Percentiles rank a stretch among this genome's conserved stretches.
These are phyloP conservation scores for Brachypodium distachyon DNA, from an alignment of 202 grass and related monocot species.

Conservation along the genomic window DNA sequence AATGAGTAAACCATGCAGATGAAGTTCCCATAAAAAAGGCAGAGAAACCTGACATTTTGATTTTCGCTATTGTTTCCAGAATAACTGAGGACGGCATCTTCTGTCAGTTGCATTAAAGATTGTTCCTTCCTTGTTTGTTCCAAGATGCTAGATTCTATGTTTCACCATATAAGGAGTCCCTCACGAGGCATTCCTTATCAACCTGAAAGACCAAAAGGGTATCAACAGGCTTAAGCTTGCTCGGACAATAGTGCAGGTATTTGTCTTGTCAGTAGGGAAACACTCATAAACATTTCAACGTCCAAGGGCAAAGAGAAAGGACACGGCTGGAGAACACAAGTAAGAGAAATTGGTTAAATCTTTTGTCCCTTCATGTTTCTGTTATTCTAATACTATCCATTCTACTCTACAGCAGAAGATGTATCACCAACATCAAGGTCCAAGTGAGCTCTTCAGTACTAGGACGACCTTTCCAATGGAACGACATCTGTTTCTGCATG, in stretches of 20 bases:
- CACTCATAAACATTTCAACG: not conserved
- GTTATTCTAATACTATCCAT: slow-evolving; percentile 15
- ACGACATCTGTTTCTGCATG: slow-evolving; percentile 71
- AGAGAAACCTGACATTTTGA: not conserved
- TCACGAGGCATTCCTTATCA: slow-evolving; percentile 53
- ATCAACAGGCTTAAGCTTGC: slow-evolving; percentile 26
- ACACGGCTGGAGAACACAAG: slow-evolving; percentile 8
- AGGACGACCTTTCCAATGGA: slow-evolving; percentile 60
- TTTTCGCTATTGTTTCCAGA: slow-evolving; percentile 19
- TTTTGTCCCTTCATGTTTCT: not conserved
- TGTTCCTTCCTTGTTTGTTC: slow-evolving; percentile 44
- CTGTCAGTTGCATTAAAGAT: slow-evolving; percentile 47
- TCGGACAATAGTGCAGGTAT: slow-evolving; percentile 9
- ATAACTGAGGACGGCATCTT: slow-evolving; percentile 30
- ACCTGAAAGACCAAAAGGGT: slow-evolving; percentile 45
- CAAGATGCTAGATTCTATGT: slow-evolving; percentile 73
- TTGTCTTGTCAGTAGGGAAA: not conserved
- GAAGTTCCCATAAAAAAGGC: slow-evolving; percentile 5
- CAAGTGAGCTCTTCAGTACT: slow-evolving; percentile 58
- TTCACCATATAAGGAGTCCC: slow-evolving; percentile 80
- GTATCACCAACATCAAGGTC: slow-evolving; percentile 82
- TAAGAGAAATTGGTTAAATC: slow-evolving; percentile 14
- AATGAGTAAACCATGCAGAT: not conserved
- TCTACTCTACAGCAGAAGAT: slow-evolving; percentile 52
- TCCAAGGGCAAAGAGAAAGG: slow-evolving; percentile 20